A percentile compares a stretch with the other conserved stretches of the same genome.
These are phyloP conservation scores for Acacia pycnantha DNA, from an alignment of 331 rosid genomes.

Conservation along the genomic window DNA sequence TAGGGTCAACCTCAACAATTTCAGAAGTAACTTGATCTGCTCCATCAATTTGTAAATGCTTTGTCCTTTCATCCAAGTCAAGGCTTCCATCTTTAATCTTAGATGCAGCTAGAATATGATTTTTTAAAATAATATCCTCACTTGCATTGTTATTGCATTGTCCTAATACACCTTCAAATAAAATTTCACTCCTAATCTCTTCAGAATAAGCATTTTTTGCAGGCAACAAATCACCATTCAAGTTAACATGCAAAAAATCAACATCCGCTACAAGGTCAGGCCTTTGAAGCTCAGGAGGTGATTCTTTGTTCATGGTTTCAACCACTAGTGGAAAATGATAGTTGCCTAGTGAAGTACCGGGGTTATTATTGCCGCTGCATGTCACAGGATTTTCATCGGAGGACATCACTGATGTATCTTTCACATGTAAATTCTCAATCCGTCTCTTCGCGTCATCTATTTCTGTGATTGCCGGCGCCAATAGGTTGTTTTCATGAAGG, in stretches of 20 bases:
- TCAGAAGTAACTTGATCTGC: constrained; percentile 25
- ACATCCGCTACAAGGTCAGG: constrained; percentile 24
- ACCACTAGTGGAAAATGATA: constrained; percentile 19
- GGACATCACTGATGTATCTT: constrained; percentile 24
- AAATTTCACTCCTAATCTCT: constrained; percentile 29
- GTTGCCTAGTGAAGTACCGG: constrained; percentile 5
- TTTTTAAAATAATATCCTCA: constrained; percentile 27
- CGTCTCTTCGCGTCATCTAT: constrained; percentile 14
- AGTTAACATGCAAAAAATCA: constrained; percentile 25
- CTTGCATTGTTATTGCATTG: constrained; percentile 13
- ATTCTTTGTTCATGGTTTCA: constrained; percentile 28
- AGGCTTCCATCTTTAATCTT: constrained; percentile 26
- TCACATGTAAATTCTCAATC: constrained; percentile 28
- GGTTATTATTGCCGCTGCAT: constrained; percentile 10
- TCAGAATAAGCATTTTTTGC: constrained; percentile 31
- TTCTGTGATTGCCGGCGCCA: constrained; percentile 23
- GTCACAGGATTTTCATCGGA: constrained; percentile 20
- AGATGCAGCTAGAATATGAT: constrained; percentile 24
- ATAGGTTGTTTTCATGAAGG: not conserved
- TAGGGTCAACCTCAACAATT: constrained; percentile 38
- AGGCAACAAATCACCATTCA: constrained; percentile 32
- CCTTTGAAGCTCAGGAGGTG: constrained; percentile 34
- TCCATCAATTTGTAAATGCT: constrained; percentile 27
- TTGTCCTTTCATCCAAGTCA: constrained; percentile 32
- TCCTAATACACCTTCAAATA: constrained; percentile 29